Base-by-base conservation (phyloP, 352 stramenopile genomes). In the Blastocystis sp. region DNA sequence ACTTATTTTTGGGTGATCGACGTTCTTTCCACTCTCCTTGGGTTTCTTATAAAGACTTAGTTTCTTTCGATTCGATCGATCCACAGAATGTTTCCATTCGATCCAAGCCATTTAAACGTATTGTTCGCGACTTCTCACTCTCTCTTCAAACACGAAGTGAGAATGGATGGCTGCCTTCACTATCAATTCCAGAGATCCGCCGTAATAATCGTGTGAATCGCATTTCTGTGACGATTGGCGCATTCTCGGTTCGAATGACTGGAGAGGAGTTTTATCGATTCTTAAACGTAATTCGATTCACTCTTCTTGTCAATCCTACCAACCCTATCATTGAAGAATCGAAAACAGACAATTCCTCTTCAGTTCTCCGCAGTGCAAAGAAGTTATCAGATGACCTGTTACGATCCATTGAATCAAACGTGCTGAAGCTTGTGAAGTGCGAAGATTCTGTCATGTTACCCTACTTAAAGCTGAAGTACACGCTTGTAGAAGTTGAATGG, bases 191-290 rank as follows among this genome's bases (percentile, higher is more conserved):
- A 20, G 50, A 26, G 11, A 63, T 88, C 43, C 68, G 63, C 50
- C 18, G 63, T 13, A 50, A 79, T 45, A 47, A 88, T 79, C 41
- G 55, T 15, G 77, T 88, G 66, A 79, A 76, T 45, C 66, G 62
- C 1, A 64, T 88, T 45, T 76, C 66, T n/a, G 66, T 88, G 13
- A 88, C 5, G 11, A 62, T 88, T 23, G 62, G 62, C 20, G 4
- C 77, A 0, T 79, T 88, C 43, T 76, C 41, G 23, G 59, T 79
- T 47, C 62, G 47, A 5, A 88, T 88, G 77, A 88, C 45, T 8
- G 77, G 77, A 3, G 77, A 88, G 47, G 62, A 88, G 56, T 88
- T 88, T 34, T 88, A 88, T 43, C 62, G 62, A 8, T 76, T 79
- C 29, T 23, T 88, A 11, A 88, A 88, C 55, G 77, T 88, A 7